These are phyloP conservation scores for Magnaporthiopsis poae DNA, from an alignment of 2,329 filamentous ascomycete genomes.

Conservation along the genomic window DNA sequence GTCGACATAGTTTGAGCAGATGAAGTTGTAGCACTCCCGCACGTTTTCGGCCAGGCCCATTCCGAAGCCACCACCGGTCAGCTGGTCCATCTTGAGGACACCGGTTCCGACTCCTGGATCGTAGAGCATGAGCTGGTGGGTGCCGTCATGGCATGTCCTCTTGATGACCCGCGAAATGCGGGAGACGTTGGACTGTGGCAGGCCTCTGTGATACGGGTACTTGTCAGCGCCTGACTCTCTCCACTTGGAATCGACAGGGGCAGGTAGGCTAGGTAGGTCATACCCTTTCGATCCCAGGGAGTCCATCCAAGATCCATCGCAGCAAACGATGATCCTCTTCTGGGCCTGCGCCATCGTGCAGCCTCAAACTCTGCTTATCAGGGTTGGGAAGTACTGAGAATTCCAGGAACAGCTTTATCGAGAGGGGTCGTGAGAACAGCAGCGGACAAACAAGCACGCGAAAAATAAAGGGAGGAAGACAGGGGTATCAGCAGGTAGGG, in stretches of 20 bases:
- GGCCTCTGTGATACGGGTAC: constrained; percentile 4
- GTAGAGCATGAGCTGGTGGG: constrained; percentile 23
- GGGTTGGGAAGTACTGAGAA: too few relatives aligned
- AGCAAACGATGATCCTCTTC: constrained; percentile 8
- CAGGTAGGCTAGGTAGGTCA: not conserved
- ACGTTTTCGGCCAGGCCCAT: constrained; percentile 25
- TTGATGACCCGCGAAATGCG: constrained; percentile 19
- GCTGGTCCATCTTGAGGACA: constrained; percentile 18
- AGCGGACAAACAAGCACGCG: too few relatives aligned
- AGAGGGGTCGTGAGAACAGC: too few relatives aligned
- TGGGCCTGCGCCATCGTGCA: not conserved
- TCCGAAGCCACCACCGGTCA: constrained; percentile 24
- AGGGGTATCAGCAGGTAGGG: too few relatives aligned
- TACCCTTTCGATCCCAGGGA: constrained; percentile 5
- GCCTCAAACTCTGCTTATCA: too few relatives aligned
- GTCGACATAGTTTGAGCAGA: constrained; percentile 27
- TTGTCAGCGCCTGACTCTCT: not conserved
- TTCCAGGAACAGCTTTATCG: too few relatives aligned
- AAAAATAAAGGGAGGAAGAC: too few relatives aligned
- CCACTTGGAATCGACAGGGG: not conserved
- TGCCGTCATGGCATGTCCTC: constrained; percentile 18
- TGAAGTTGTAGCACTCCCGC: constrained; percentile 27
- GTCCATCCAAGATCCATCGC: constrained; percentile 9
- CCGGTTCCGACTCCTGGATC: constrained; percentile 23
- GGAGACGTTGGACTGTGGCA: constrained; percentile 22